Evolutionary conservation across 2,329 filamentous ascomycete species (phyloP).

Genomic region (Hirsutella thompsonii): DNA sequence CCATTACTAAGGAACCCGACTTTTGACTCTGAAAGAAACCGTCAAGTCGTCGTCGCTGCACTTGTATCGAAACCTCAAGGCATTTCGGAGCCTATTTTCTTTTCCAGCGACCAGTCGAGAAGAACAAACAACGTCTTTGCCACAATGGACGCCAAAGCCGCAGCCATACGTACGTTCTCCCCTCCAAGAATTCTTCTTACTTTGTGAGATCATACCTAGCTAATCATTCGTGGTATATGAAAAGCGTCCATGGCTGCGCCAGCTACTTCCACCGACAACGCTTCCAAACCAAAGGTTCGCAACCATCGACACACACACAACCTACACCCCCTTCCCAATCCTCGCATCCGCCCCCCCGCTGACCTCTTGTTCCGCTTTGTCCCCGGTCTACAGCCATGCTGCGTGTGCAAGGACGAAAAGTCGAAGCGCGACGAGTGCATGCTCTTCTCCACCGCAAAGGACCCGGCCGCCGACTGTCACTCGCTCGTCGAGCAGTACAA

Average conservation of each 20-base stretch:
- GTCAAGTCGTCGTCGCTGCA: too few species aligned
- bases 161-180: slow-evolving; percentile 12
- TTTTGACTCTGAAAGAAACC: too few species aligned
- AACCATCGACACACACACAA: too few species aligned
- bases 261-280: slow-evolving; percentile 9
- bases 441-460: slow-evolving; percentile 80
- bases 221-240: too few species aligned
- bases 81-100: background rate
- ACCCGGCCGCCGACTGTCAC: slow-evolving; percentile 75
- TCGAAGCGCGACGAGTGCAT: slow-evolving; percentile 91
- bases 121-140: too few species aligned
- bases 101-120: too few species aligned
- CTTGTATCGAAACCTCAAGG: too few species aligned
- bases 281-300: too few species aligned
- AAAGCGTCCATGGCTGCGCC: background rate
- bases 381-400: slow-evolving; percentile 61
- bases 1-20: too few species aligned
- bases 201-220: too few species aligned
- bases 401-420: slow-evolving; percentile 95
- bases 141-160: slow-evolving; percentile 21
- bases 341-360: slow-evolving; percentile 1
- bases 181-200: too few species aligned
- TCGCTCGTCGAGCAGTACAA: slow-evolving; percentile 75
- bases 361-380: background rate
- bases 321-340: background rate